phyloP scores from a whole-genome alignment of 805 yeast species.

The Priceomyces fermenticarens region DNA sequence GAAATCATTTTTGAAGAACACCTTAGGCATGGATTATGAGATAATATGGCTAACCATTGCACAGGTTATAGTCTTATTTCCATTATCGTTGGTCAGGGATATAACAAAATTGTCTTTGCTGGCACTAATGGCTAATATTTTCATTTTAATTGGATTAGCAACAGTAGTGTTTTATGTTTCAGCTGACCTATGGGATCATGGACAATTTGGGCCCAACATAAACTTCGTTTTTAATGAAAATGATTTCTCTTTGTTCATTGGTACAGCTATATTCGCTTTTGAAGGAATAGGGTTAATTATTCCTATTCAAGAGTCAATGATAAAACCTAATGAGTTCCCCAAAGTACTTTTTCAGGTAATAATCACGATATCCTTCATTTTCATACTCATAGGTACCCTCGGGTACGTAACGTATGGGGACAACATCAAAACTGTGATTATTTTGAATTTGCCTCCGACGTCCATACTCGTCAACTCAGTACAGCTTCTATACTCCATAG shows the following conservation, averaged over 20 bases:
- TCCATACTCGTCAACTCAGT: conserved; percentile 59
- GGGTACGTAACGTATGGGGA: conserved; percentile 73
- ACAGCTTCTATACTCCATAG: conserved; percentile 70
- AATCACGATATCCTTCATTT: conserved; percentile 56
- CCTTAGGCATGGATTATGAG: conserved; percentile 40
- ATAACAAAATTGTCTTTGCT: conserved; percentile 71
- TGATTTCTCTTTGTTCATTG: conserved; percentile 70
- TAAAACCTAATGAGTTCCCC: conserved; percentile 70
- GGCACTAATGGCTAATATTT: conserved; percentile 68
- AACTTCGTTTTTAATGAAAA: conserved; percentile 49
- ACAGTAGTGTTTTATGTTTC: conserved; percentile 60
- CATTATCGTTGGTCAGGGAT: conserved; percentile 70
- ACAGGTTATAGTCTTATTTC: conserved; percentile 60
- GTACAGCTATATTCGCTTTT: conserved; percentile 84
- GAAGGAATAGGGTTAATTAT: conserved; percentile 83
- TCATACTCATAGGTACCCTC: conserved; percentile 60
- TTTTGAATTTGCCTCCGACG: conserved; percentile 68
- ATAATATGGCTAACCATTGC: conserved; percentile 45
- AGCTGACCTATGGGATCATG: conserved; percentile 44
- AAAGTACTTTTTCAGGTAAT: conserved; percentile 60
- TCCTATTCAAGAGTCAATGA: conserved; percentile 82
- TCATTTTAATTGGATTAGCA: conserved; percentile 62
- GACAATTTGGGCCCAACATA: conserved; percentile 46
- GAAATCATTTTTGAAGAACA: conserved; percentile 56
- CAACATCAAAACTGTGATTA: conserved; percentile 61